These are phyloP conservation scores for Penicillium frequentans DNA, from an alignment of 2,329 filamentous ascomycete species.

Conservation along the genomic window DNA sequence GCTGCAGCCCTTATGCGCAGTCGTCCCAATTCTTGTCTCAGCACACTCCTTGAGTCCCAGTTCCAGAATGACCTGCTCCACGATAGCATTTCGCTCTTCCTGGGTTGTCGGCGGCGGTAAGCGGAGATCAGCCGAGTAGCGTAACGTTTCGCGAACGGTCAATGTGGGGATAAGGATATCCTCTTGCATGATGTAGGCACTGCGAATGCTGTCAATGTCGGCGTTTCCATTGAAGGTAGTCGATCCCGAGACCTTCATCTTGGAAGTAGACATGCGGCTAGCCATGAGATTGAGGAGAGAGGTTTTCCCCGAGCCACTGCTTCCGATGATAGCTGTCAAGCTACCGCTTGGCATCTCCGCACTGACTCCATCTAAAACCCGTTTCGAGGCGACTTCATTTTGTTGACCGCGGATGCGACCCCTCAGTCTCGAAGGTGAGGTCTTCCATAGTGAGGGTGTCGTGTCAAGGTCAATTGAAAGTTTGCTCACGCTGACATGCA, in stretches of 20 bases:
- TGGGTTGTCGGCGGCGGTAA: constrained; percentile 63
- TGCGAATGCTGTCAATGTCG: constrained; percentile 49
- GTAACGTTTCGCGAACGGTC: constrained; percentile 73
- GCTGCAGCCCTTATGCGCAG: constrained; percentile 71
- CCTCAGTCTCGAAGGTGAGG: constrained; percentile 32
- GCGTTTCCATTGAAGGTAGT: constrained; percentile 62
- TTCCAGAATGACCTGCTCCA: constrained; percentile 75
- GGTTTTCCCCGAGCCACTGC: constrained; percentile 72
- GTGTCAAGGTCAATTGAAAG: constrained; percentile 36
- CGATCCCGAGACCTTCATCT: constrained; percentile 52
- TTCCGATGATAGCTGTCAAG: constrained; percentile 73
- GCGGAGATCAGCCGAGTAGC: constrained; percentile 70
- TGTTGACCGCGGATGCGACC: constrained; percentile 29
- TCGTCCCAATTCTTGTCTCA: constrained; percentile 70
- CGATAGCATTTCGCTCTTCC: constrained; percentile 61
- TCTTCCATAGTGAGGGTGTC: constrained; percentile 34
- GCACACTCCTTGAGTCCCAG: constrained; percentile 76
- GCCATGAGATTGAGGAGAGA: constrained; percentile 71
- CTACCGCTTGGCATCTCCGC: constrained; percentile 65
- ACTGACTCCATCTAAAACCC: constrained; percentile 63
- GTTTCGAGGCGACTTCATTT: constrained; percentile 33
- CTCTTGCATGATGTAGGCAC: constrained; percentile 67
- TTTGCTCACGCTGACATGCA: constrained; percentile 38
- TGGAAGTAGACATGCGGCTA: constrained; percentile 62
- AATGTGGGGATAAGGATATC: constrained; percentile 71